These are phyloP conservation scores for Colletotrichum endophyticum DNA, from an alignment of 2,329 filamentous ascomycete species.

Conservation along the genomic window DNA sequence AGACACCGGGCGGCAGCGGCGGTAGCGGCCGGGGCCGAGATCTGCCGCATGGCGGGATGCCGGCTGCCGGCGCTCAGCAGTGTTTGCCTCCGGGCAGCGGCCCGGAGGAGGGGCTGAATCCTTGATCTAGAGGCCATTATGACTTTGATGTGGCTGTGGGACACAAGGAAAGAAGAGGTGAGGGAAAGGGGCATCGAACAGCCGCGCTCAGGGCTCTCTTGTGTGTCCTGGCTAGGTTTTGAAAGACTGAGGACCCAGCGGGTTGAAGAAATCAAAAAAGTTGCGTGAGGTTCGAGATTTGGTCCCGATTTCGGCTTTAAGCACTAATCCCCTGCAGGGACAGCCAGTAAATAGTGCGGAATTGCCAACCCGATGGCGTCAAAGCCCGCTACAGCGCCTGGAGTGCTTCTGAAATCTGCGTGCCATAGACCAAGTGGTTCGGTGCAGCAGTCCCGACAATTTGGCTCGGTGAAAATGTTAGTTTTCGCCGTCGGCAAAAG, in stretches of 20 bases:
- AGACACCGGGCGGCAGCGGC: conserved; percentile 5
- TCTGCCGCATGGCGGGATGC: conserved; percentile 4
- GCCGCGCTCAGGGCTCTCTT: neutral
- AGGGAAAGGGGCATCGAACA: neutral
- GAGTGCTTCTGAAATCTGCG: neutral
- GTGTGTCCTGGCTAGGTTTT: neutral
- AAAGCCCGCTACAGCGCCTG: neutral
- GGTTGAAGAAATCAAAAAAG: neutral
- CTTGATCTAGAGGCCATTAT: conserved; percentile 23
- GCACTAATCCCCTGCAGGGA: neutral
- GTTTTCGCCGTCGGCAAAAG: conserved; percentile 8
- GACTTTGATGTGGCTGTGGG: neutral
- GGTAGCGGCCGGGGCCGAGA: conserved; percentile 4
- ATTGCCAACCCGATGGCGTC: neutral
- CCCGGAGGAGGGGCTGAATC: conserved; percentile 21
- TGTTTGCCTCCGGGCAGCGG: conserved; percentile 21
- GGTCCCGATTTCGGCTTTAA: conserved; percentile 17
- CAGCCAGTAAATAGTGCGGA: neutral
- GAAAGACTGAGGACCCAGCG: neutral
- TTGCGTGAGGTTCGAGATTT: neutral
- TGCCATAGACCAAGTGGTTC: neutral
- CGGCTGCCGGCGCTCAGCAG: conserved; percentile 9
- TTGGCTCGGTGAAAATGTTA: neutral
- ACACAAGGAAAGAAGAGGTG: neutral
- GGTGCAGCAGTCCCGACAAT: neutral